Conservation (phyloP, 2,329 filamentous ascomycete species). For the Aspergillus glaucus region DNA sequence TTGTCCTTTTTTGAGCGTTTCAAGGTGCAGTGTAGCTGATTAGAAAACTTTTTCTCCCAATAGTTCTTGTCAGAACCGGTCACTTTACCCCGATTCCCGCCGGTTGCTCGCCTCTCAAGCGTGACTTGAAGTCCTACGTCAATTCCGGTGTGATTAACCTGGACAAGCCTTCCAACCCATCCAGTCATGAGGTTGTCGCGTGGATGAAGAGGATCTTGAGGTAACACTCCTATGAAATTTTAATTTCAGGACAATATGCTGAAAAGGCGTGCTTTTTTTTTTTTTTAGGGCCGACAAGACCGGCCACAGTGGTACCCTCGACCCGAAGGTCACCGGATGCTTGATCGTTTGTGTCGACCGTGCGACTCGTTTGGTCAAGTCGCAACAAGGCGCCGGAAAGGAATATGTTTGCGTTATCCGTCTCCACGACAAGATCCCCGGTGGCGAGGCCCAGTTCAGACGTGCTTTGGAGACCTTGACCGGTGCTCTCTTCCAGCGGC, state of each 20-base stretch:
- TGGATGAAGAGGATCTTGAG: constrained; percentile 98
- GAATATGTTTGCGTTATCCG: constrained; percentile 96
- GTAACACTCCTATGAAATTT: constrained; percentile 40
- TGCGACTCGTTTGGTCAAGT: constrained; percentile 95
- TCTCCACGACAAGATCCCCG: constrained; percentile 90
- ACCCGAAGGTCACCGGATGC: constrained; percentile 96
- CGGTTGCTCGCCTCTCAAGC: constrained; percentile 83
- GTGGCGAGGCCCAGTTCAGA: constrained; percentile 86
- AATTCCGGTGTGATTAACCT: constrained; percentile 98
- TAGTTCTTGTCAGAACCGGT: constrained; percentile 85
- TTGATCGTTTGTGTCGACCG: constrained; percentile 94
- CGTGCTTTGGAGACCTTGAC: constrained; percentile 93
- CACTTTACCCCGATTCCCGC: constrained; percentile 96
- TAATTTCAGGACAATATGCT: constrained; percentile 12
- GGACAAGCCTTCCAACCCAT: constrained; percentile 95
- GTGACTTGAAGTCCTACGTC: constrained; percentile 95
- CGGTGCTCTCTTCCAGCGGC: constrained; percentile 93
- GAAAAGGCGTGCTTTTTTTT: neutral
- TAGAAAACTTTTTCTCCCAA: constrained; percentile 1
- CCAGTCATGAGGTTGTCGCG: constrained; percentile 96
- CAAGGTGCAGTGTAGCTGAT: constrained; percentile 1
- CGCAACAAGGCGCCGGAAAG: constrained; percentile 97
- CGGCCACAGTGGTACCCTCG: constrained; percentile 94
- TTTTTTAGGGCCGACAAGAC: constrained; percentile 79
- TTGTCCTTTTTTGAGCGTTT: constrained; percentile 1